Percentiles rank a stretch among this genome's conserved stretches.
Evolutionary conservation across 306 rosid species (phyloP).

Genomic region (Glycine tomentella): DNA sequence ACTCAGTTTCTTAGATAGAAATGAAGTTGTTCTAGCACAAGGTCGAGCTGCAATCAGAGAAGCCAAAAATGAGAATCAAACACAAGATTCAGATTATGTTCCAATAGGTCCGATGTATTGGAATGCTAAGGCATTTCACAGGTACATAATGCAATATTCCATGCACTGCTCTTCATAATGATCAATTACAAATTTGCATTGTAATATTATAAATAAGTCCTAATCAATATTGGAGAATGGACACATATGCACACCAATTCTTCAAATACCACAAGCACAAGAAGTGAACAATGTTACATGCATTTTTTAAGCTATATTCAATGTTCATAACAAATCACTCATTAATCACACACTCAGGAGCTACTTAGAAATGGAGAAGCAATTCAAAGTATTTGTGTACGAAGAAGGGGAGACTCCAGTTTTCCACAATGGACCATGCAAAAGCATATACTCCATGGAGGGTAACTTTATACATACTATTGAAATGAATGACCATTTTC

Average conservation of each 20-base stretch:
- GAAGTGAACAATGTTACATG: not conserved
- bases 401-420: constrained; percentile 88
- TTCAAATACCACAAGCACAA: not conserved
- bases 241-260: not conserved
- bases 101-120: constrained; percentile 82
- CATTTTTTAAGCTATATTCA: not conserved
- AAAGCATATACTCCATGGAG: constrained; percentile 86
- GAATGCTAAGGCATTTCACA: constrained; percentile 83
- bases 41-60: constrained; percentile 78
- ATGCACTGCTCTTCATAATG: not conserved
- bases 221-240: too few species aligned
- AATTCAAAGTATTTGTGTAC: constrained; percentile 76
- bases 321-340: not conserved
- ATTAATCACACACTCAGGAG: constrained; percentile 54
- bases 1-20: constrained; percentile 52
- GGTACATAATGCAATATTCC: constrained; percentile 50
- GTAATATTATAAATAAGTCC: not conserved
- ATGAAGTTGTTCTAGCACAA: constrained; percentile 58
- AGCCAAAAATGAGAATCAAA: constrained; percentile 57
- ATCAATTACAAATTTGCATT: not conserved
- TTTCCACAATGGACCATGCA: constrained; percentile 93
- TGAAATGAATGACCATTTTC: constrained; percentile 64
- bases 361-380: constrained; percentile 89
- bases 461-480: constrained; percentile 81
- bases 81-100: constrained; percentile 64